These are phyloP conservation scores for Fagus crenata DNA, from an alignment of 306 rosid genomes.

Conservation along the genomic window DNA sequence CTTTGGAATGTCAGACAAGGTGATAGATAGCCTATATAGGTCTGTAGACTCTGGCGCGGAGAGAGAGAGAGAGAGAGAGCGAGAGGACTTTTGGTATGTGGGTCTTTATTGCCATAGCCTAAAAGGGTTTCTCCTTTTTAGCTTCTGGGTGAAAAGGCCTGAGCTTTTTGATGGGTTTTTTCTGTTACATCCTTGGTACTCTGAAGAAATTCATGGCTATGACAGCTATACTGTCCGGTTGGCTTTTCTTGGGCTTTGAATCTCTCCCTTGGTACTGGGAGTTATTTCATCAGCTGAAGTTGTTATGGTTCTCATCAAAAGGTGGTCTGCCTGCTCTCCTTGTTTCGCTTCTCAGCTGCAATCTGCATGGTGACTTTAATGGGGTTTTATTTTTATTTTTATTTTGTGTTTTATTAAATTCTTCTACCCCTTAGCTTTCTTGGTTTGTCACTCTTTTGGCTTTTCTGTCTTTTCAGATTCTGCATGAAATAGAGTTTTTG, in stretches of 20 bases:
- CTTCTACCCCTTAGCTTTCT: constrained; percentile 25
- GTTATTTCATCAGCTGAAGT: constrained; percentile 45
- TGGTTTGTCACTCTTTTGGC: constrained; percentile 37
- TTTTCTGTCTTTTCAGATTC: constrained; percentile 30
- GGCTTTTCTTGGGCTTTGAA: constrained; percentile 54
- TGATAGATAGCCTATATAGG: constrained; percentile 40
- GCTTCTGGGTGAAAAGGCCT: constrained; percentile 43
- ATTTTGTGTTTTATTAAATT: neutral
- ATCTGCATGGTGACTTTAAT: constrained; percentile 46
- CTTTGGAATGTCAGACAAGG: constrained; percentile 59
- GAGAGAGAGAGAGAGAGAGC: constrained; percentile 21
- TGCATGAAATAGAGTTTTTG: constrained; percentile 39
- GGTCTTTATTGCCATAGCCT: constrained; percentile 55
- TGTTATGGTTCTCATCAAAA: constrained; percentile 39
- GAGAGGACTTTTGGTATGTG: constrained; percentile 32
- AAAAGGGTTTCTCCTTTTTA: constrained; percentile 42
- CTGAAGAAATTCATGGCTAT: constrained; percentile 81
- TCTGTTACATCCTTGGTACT: constrained; percentile 62
- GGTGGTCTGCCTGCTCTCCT: constrained; percentile 18
- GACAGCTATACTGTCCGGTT: constrained; percentile 61
- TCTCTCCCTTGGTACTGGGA: constrained; percentile 43
- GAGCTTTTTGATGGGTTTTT: constrained; percentile 53
- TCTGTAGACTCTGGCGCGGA: constrained; percentile 29
- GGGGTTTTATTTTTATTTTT: too few species aligned
- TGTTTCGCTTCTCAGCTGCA: constrained; percentile 39